A percentile compares a stretch with the other conserved stretches of the same genome.
phyloP scores from a whole-genome alignment of 2,329 filamentous ascomycete species.

The Ceratocystis destructans region DNA sequence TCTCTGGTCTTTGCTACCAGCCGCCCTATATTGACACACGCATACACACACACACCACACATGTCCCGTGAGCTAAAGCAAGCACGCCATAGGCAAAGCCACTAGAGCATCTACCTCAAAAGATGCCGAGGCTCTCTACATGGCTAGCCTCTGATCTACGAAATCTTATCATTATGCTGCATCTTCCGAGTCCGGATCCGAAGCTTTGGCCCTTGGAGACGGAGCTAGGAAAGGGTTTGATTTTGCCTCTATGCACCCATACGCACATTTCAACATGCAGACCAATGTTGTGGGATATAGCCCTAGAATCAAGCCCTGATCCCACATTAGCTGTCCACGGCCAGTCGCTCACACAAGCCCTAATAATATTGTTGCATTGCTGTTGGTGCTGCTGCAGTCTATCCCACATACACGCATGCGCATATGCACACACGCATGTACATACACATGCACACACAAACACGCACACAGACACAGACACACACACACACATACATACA shows the following conservation, averaged over 20 bases:
- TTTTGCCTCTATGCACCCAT: neutral
- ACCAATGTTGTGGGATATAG: neutral
- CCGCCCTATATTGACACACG: too few relatives aligned
- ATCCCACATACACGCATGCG: too few relatives aligned
- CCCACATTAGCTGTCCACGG: neutral
- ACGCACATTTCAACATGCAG: conserved; percentile 1
- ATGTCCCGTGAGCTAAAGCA: neutral
- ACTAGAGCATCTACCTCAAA: neutral
- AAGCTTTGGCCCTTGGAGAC: neutral
- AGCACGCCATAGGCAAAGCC: neutral
- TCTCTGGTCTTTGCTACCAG: neutral
- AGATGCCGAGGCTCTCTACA: neutral
- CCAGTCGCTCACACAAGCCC: neutral
- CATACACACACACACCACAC: neutral
- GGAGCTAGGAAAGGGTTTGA: neutral
- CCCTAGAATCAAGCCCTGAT: conserved; percentile 2
- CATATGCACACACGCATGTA: too few relatives aligned
- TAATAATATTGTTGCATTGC: neutral
- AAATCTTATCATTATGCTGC: neutral
- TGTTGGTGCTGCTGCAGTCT: neutral
- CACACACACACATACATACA: too few relatives aligned
- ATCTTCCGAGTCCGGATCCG: neutral
- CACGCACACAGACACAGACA: neutral
- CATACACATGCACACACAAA: too few relatives aligned
- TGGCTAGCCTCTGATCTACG: neutral